phyloP scores from a whole-genome alignment of 306 rosid genomes.

The Dalbergia cochinchinensis region DNA sequence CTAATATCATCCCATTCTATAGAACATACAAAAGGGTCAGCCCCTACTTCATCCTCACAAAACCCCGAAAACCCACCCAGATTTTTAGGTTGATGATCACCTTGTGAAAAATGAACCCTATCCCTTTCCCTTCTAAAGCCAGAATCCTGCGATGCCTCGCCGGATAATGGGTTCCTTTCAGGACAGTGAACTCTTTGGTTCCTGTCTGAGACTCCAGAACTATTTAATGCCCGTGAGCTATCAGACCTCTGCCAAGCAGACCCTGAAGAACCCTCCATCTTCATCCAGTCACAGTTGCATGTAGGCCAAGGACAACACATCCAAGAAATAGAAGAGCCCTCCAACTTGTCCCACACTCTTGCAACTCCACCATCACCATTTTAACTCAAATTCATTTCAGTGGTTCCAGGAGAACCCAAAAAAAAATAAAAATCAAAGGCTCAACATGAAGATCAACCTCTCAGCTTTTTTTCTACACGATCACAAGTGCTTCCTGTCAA shows the following conservation, averaged over 20 bases:
- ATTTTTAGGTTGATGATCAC: constrained; percentile 53
- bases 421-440: constrained; percentile 10
- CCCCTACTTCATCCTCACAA: constrained; percentile 66
- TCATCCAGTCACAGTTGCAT: constrained; percentile 69
- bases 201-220: constrained; percentile 68
- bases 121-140: constrained; percentile 59
- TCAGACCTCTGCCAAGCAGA: constrained; percentile 69
- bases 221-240: constrained; percentile 69
- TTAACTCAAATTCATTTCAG: constrained; percentile 57
- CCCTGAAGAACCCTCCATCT: constrained; percentile 85
- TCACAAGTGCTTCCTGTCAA: constrained; percentile 49
- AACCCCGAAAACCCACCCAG: constrained; percentile 70
- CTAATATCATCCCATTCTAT: constrained; percentile 85
- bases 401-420: neutral
- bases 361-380: constrained; percentile 57
- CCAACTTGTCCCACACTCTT: constrained; percentile 53
- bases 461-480: constrained; percentile 35
- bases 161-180: constrained; percentile 53
- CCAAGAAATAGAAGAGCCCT: constrained; percentile 54
- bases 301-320: constrained; percentile 57
- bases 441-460: constrained; percentile 47
- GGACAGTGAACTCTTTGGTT: constrained; percentile 56
- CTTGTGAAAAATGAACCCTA: constrained; percentile 57
- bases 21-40: constrained; percentile 61
- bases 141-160: constrained; percentile 61